These are phyloP conservation scores for Achaetomium macrosporum DNA, from an alignment of 2,329 filamentous ascomycete species.

Conservation along the genomic window DNA sequence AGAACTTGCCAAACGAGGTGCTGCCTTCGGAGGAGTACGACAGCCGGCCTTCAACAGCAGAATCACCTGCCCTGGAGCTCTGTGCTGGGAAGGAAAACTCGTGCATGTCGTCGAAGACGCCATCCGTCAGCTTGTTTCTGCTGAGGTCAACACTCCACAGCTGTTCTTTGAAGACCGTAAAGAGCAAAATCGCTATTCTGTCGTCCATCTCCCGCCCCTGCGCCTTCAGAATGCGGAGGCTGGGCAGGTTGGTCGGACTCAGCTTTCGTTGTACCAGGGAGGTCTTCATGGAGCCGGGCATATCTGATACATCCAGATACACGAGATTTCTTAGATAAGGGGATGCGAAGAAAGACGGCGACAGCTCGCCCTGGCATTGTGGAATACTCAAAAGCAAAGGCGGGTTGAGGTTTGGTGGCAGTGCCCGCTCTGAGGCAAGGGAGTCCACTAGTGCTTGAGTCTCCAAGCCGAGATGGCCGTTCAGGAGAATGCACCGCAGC, in stretches of 20 bases:
- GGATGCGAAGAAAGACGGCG: slow-evolving; percentile 35
- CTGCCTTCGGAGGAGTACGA: slow-evolving; percentile 28
- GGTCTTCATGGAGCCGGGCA: slow-evolving; percentile 39
- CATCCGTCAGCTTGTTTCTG: slow-evolving; percentile 47
- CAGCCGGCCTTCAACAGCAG: slow-evolving; percentile 43
- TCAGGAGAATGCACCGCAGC: slow-evolving; percentile 42
- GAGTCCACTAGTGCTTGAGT: slow-evolving; percentile 30
- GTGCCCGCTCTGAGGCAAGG: not conserved
- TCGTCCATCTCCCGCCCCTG: slow-evolving; percentile 43
- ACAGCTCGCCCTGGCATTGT: slow-evolving; percentile 36
- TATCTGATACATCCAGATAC: slow-evolving; percentile 48
- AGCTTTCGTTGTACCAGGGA: slow-evolving; percentile 31
- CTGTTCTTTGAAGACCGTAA: slow-evolving; percentile 32
- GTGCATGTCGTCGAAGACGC: slow-evolving; percentile 31
- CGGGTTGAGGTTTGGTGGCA: slow-evolving; percentile 13
- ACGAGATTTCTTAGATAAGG: slow-evolving; percentile 37
- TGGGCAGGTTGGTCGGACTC: slow-evolving; percentile 34
- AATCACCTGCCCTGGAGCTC: slow-evolving; percentile 26
- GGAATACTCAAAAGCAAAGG: slow-evolving; percentile 43
- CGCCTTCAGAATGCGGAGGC: slow-evolving; percentile 48
- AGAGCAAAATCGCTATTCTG: slow-evolving; percentile 28
- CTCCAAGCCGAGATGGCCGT: slow-evolving; percentile 42
- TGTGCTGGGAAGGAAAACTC: slow-evolving; percentile 24
- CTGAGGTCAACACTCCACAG: slow-evolving; percentile 55
- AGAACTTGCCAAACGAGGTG: slow-evolving; percentile 36